These are phyloP conservation scores for Suhomyces yuchorum DNA, from an alignment of 1,139 yeast species.

Conservation along the genomic window DNA sequence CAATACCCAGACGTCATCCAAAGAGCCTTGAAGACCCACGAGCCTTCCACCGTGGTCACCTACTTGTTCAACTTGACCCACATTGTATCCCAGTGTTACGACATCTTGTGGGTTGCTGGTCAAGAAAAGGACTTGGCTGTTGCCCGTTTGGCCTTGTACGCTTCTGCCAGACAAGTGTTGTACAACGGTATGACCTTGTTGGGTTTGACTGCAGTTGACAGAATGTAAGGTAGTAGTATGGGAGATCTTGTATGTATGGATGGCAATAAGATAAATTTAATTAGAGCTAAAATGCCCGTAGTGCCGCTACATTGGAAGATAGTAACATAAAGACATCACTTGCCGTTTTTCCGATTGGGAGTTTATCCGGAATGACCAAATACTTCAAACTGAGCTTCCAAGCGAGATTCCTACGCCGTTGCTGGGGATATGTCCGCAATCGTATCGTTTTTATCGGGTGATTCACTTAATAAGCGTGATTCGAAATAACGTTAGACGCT, in stretches of 20 bases:
- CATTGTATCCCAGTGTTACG: constrained; percentile 93
- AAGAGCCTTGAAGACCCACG: constrained; percentile 81
- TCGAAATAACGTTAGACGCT: too few species aligned
- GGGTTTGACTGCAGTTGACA: constrained; percentile 96
- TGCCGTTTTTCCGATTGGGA: too few species aligned
- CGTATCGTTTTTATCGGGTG: too few species aligned
- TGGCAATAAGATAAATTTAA: not conserved
- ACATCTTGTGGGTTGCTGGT: constrained; percentile 96
- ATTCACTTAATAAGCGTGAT: too few species aligned
- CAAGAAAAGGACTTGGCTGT: constrained; percentile 85
- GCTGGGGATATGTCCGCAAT: too few species aligned
- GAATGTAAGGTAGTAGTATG: constrained; percentile 71
- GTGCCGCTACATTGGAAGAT: too few species aligned
- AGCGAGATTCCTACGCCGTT: too few species aligned
- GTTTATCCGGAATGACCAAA: too few species aligned
- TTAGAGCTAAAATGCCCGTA: too few species aligned
- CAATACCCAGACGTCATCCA: constrained; percentile 92
- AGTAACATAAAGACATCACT: too few species aligned
- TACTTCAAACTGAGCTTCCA: too few species aligned
- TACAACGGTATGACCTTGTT: constrained; percentile 88
- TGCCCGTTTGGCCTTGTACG: constrained; percentile 92
- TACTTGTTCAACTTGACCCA: constrained; percentile 91
- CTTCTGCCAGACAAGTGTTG: constrained; percentile 87
- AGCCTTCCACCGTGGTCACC: constrained; percentile 94
- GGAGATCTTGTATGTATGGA: not conserved